A percentile compares a stretch with the other conserved stretches of the same genome.
These are phyloP conservation scores for Kockovaella imperatae DNA, from an alignment of 768 basidiomycete genomes.

Conservation along the genomic window DNA sequence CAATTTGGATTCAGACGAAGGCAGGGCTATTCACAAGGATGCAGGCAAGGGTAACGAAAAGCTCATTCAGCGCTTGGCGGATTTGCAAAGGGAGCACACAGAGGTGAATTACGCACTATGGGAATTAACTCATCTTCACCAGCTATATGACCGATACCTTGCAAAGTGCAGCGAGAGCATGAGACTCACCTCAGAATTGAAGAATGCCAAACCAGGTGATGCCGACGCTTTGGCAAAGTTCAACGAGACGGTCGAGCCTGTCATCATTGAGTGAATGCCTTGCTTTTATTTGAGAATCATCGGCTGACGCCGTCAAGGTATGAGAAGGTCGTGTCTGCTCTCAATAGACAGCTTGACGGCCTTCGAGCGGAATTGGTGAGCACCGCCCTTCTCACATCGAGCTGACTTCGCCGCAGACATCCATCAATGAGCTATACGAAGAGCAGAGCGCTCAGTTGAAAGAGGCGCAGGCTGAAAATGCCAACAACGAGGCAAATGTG, in stretches of 20 bases:
- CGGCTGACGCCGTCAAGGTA: constrained; percentile 56
- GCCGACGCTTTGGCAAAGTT: constrained; percentile 40
- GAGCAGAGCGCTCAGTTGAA: constrained; percentile 79
- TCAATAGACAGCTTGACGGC: constrained; percentile 53
- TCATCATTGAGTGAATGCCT: constrained; percentile 51
- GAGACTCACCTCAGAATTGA: constrained; percentile 31
- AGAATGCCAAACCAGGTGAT: constrained; percentile 20
- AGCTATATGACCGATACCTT: constrained; percentile 37
- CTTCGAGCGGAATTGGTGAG: constrained; percentile 29
- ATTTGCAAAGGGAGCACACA: constrained; percentile 76
- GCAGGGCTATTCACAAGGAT: constrained; percentile 45
- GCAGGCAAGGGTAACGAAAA: constrained; percentile 57
- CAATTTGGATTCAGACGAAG: constrained; percentile 61
- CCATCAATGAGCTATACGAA: constrained; percentile 85
- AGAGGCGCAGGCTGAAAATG: constrained; percentile 44
- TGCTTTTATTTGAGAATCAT: background rate
- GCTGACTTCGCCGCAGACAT: constrained; percentile 46
- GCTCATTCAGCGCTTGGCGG: constrained; percentile 69
- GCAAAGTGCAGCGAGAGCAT: constrained; percentile 36
- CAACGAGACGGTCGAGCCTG: constrained; percentile 66
- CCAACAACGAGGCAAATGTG: constrained; percentile 71
- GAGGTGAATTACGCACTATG: constrained; percentile 53
- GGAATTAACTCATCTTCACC: background rate
- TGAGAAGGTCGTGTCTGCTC: constrained; percentile 88
- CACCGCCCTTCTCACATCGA: background rate